Evolutionary conservation across 106 monocot genomes (phyloP).

Genomic region (Phalaenopsis aphrodite): DNA sequence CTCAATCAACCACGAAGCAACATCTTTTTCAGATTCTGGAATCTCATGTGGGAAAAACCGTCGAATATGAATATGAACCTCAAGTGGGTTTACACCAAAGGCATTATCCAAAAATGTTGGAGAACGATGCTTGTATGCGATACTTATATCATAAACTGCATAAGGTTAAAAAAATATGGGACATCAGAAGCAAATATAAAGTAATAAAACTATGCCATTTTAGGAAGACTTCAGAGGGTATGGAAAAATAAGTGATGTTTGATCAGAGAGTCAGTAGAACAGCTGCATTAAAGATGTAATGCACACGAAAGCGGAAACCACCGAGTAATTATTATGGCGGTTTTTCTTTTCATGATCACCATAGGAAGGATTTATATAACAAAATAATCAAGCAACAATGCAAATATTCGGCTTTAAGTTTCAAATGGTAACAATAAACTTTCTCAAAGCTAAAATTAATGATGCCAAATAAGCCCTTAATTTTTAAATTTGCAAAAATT

Average conservation of each 20-base stretch:
- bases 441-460: too few relatives aligned
- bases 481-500: too few relatives aligned
- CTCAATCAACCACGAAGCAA: constrained; percentile 71
- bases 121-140: constrained; percentile 68
- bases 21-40: constrained; percentile 43
- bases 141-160: constrained; percentile 92
- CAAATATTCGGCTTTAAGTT: too few relatives aligned
- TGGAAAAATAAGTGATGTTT: not conserved
- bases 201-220: not conserved
- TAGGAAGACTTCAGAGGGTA: not conserved
- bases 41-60: constrained; percentile 40
- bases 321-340: not conserved
- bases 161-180: not conserved
- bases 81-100: constrained; percentile 73
- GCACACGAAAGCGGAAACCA: not conserved
- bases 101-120: constrained; percentile 74
- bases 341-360: not conserved
- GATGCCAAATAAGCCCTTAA: too few relatives aligned
- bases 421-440: too few relatives aligned
- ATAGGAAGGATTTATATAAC: not conserved
- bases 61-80: constrained; percentile 77
- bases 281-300: not conserved
- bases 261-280: not conserved
- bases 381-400: too few relatives aligned
- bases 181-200: not conserved